Evolutionary conservation across 352 stramenopile species (phyloP).

Genomic region (Phytophthora multivora): DNA sequence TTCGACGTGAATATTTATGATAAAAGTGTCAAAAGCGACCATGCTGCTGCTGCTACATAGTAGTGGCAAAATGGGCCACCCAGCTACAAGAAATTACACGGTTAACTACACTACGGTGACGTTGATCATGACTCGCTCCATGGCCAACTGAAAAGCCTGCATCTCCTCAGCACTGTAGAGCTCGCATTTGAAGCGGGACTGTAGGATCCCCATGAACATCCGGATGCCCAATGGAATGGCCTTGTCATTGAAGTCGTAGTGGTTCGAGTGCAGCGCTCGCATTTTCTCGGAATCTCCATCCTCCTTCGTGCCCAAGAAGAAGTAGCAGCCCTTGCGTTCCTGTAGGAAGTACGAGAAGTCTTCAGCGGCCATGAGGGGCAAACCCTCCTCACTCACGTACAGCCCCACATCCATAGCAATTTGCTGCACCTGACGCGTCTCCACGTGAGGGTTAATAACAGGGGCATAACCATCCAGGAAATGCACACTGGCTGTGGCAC

Average conservation of each 20-base stretch:
- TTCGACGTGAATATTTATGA: too few species aligned
- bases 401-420: conserved; percentile 72
- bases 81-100: conserved; percentile 36
- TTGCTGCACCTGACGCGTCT: conserved; percentile 81
- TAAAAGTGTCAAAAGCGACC: too few species aligned
- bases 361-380: conserved; percentile 94
- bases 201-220: conserved; percentile 74
- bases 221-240: conserved; percentile 81
- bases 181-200: conserved; percentile 68
- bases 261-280: conserved; percentile 76
- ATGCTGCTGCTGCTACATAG: too few species aligned
- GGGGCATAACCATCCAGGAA: conserved; percentile 79
- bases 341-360: conserved; percentile 94
- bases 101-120: conserved; percentile 46
- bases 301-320: conserved; percentile 85
- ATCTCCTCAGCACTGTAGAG: conserved; percentile 74
- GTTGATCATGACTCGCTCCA: conserved; percentile 69
- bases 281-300: conserved; percentile 54
- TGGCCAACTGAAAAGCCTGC: conserved; percentile 77
- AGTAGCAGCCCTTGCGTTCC: conserved; percentile 84
- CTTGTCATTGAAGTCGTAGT: conserved; percentile 89
- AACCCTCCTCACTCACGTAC: conserved; percentile 77
- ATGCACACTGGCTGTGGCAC: conserved; percentile 65
- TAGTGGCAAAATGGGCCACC: too few species aligned
- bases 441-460: conserved; percentile 79